phyloP scores from a whole-genome alignment of 345 rosid genomes.

The Abelmoschus esculentus region DNA sequence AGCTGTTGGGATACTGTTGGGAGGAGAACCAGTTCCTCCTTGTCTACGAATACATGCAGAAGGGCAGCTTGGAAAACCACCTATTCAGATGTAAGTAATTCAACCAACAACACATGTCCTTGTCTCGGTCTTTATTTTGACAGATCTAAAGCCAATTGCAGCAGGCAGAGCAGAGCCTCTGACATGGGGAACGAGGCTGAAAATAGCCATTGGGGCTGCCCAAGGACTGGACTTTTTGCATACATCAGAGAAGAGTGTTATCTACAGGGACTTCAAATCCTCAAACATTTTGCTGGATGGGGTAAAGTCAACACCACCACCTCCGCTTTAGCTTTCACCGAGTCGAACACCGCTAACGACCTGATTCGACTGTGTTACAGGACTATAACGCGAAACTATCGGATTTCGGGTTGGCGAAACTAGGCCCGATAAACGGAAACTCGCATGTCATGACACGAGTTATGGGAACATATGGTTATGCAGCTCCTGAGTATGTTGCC shows the following conservation, averaged over 20 bases:
- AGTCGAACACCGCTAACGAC: too few species aligned
- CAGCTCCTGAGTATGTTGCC: background rate
- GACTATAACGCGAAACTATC: slow-evolving; percentile 69
- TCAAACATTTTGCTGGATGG: slow-evolving; percentile 73
- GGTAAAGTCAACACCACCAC: slow-evolving; percentile 21
- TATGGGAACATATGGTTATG: slow-evolving; percentile 61
- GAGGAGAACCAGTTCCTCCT: too few species aligned
- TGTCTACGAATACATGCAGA: too few species aligned
- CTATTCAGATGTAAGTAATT: slow-evolving; percentile 33
- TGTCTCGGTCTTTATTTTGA: slow-evolving; percentile 20
- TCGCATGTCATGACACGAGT: slow-evolving; percentile 63
- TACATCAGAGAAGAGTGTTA: slow-evolving; percentile 68
- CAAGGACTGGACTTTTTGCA: slow-evolving; percentile 68
- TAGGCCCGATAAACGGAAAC: slow-evolving; percentile 58
- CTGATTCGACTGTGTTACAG: slow-evolving; percentile 18
- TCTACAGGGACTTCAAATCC: slow-evolving; percentile 76
- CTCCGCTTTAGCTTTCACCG: too few species aligned
- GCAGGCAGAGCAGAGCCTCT: slow-evolving; percentile 58
- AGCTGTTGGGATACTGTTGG: slow-evolving; percentile 37
- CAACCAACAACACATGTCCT: slow-evolving; percentile 58
- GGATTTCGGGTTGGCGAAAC: slow-evolving; percentile 74
- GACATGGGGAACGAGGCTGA: slow-evolving; percentile 52
- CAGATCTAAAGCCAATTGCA: background rate
- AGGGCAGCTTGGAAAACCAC: too few species aligned
- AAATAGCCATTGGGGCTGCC: slow-evolving; percentile 73